A percentile compares a stretch with the other conserved stretches of the same genome.
Conservation (phyloP, 1,139 yeast genomes). For the Candida glucosophila region DNA sequence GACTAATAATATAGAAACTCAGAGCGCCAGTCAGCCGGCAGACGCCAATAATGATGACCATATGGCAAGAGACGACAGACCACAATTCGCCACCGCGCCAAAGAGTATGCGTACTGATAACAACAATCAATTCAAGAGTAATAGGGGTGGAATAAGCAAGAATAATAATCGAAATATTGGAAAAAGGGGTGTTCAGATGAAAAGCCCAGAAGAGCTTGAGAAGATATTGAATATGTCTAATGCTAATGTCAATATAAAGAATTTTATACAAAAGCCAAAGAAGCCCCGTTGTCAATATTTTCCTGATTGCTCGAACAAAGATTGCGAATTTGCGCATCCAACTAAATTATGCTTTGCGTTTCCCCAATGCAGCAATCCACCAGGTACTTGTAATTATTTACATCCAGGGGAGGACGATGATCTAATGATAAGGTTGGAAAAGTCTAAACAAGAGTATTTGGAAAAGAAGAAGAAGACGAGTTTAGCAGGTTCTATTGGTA, state of each 20-base stretch:
- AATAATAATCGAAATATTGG: slow-evolving; percentile 5
- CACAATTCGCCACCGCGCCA: slow-evolving; percentile 7
- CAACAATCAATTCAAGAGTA: slow-evolving; percentile 2
- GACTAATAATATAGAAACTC: no score
- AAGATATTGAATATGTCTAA: slow-evolving; percentile 29
- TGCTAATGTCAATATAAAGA: slow-evolving; percentile 13
- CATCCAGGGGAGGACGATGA: slow-evolving; percentile 82
- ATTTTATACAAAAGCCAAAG: slow-evolving; percentile 30
- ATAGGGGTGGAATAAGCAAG: slow-evolving; percentile 7
- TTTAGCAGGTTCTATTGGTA: slow-evolving; percentile 34
- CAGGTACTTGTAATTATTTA: slow-evolving; percentile 74
- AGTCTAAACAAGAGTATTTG: slow-evolving; percentile 41
- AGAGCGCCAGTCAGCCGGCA: no score
- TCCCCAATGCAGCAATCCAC: slow-evolving; percentile 72
- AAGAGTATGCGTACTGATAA: slow-evolving; percentile 6
- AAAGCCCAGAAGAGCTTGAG: slow-evolving; percentile 31
- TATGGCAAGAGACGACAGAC: slow-evolving; percentile 3
- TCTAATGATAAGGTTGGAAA: slow-evolving; percentile 57
- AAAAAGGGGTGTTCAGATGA: slow-evolving; percentile 23
- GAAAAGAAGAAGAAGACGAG: slow-evolving; percentile 31
- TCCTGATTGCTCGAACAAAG: slow-evolving; percentile 65
- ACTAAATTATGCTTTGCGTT: slow-evolving; percentile 65
- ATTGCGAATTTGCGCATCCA: slow-evolving; percentile 74
- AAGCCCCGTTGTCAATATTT: slow-evolving; percentile 68
- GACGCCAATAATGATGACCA: slow-evolving; percentile 4